Conservation (phyloP, 1,139 yeast genomes). For the Protomyces macrosporus region DNA sequence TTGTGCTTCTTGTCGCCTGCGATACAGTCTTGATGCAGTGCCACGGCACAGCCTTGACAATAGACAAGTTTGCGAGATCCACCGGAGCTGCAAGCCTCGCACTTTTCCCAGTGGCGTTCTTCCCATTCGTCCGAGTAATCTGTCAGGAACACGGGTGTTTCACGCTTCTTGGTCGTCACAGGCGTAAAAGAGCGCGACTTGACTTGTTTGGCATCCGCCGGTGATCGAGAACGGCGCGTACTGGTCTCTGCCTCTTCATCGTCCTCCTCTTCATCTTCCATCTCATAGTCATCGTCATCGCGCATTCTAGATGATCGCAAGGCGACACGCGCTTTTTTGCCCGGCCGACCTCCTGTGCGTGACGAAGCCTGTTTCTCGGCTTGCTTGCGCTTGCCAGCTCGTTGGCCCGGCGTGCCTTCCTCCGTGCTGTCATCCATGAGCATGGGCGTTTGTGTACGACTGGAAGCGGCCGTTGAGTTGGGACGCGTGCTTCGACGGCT, state of each 20-base stretch:
- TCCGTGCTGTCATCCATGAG: background rate
- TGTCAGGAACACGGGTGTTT: background rate
- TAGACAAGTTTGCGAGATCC: constrained; percentile 23
- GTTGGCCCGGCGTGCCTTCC: background rate
- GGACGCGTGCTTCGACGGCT: background rate
- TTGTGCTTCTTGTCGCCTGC: constrained; percentile 6
- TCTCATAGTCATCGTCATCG: background rate
- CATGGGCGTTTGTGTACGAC: background rate
- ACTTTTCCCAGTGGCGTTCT: constrained; percentile 27
- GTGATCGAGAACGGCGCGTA: background rate
- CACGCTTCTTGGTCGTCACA: background rate
- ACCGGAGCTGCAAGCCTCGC: constrained; percentile 25
- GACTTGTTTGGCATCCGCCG: background rate
- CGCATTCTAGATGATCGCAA: background rate
- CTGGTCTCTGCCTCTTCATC: background rate
- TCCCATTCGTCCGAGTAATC: constrained; percentile 27
- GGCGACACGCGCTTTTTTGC: background rate
- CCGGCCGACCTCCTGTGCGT: background rate
- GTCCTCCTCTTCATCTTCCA: background rate
- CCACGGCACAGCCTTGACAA: constrained; percentile 32
- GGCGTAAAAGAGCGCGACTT: background rate
- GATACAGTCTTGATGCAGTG: constrained; percentile 29
- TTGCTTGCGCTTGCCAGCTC: background rate
- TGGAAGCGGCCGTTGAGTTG: background rate
- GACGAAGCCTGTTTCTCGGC: background rate